Conservation (phyloP, 1,284 basidiomycete genomes). For the Pisolithus thermaeus region DNA sequence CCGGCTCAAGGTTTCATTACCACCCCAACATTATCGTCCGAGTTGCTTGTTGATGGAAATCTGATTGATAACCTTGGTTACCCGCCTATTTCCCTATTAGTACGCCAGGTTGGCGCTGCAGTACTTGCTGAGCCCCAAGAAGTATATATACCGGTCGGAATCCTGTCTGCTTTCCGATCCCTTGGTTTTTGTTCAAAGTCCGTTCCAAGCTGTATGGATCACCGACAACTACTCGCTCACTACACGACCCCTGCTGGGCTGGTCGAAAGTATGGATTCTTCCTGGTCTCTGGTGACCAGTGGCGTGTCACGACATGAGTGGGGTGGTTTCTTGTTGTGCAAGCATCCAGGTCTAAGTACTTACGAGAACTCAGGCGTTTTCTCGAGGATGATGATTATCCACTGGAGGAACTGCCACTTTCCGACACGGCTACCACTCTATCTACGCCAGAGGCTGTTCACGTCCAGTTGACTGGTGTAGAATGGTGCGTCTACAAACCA, state of each 20-base stretch:
- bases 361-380: neutral
- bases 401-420: constrained; percentile 12
- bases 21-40: neutral
- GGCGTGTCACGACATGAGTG: neutral
- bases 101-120: neutral
- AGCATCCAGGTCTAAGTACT: neutral
- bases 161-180: no score
- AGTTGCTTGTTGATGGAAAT: neutral
- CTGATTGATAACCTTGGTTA: neutral
- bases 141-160: neutral
- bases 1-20: neutral
- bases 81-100: neutral
- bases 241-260: neutral
- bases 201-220: neutral
- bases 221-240: neutral
- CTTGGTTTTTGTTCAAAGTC: no score
- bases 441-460: constrained; percentile 12
- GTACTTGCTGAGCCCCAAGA: neutral
- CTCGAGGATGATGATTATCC: neutral
- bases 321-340: neutral
- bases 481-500: constrained; percentile 6
- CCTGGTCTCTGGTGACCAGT: neutral
- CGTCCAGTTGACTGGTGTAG: constrained; percentile 8
- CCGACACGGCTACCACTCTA: constrained; percentile 16
- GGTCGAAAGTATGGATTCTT: neutral